phyloP scores from a whole-genome alignment of 805 yeast species.

The Kazachstania kunashirensis region DNA sequence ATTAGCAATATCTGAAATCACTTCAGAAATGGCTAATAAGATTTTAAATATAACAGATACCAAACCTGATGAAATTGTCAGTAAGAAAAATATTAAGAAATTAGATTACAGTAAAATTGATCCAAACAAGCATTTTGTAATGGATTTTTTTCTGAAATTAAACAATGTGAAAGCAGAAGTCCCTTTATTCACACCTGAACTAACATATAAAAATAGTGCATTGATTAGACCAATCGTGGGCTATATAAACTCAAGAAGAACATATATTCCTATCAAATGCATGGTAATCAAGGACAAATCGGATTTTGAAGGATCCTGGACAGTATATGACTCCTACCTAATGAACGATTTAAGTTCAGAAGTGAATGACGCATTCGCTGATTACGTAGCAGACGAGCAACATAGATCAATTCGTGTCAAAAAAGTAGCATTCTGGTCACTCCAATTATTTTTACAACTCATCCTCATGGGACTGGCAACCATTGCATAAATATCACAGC shows the following conservation, averaged over 20 bases:
- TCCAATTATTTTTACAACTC: conserved; percentile 74
- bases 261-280: conserved; percentile 81
- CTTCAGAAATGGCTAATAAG: conserved; percentile 36
- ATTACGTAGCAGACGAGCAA: conserved; percentile 82
- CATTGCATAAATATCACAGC: conserved; percentile 36
- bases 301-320: conserved; percentile 96
- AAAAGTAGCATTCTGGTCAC: conserved; percentile 87
- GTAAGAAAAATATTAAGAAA: conserved; percentile 8
- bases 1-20: conserved; percentile 37
- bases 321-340: conserved; percentile 77
- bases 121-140: conserved; percentile 48
- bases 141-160: conserved; percentile 70
- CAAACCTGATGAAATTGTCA: not conserved
- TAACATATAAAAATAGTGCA: conserved; percentile 88
- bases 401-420: conserved; percentile 59
- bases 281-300: conserved; percentile 64
- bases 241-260: conserved; percentile 81
- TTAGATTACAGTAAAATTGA: conserved; percentile 12
- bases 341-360: conserved; percentile 88
- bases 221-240: conserved; percentile 90
- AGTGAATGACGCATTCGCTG: conserved; percentile 83
- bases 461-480: conserved; percentile 77
- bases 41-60: not conserved
- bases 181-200: conserved; percentile 77
- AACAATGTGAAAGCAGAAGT: conserved; percentile 83